phyloP scores from a whole-genome alignment of 2,329 filamentous ascomycete species.

The Plenodomus tracheiphilus region DNA sequence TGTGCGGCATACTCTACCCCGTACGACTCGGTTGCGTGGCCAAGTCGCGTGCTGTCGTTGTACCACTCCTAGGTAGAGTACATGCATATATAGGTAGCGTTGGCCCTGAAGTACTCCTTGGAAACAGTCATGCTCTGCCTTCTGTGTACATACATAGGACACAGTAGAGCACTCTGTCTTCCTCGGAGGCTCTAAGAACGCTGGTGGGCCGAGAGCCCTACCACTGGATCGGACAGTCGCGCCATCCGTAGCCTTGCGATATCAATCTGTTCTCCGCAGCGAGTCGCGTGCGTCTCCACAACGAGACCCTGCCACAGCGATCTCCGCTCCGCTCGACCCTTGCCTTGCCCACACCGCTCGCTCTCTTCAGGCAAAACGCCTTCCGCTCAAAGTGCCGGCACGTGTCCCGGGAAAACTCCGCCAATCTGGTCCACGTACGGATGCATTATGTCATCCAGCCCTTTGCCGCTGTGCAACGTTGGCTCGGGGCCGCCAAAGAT shows the following conservation, averaged over 20 bases:
- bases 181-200: too few species aligned
- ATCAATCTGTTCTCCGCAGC: slow-evolving; percentile 13
- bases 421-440: slow-evolving; percentile 18
- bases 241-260: neutral
- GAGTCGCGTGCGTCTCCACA: slow-evolving; percentile 17
- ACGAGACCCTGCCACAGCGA: slow-evolving; percentile 11
- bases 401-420: slow-evolving; percentile 15
- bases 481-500: slow-evolving; percentile 11
- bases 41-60: neutral
- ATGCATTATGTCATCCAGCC: slow-evolving; percentile 21
- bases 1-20: too few species aligned
- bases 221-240: neutral
- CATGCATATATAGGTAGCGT: too few species aligned
- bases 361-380: slow-evolving; percentile 26
- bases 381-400: slow-evolving; percentile 26
- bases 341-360: slow-evolving; percentile 22
- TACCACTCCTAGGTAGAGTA: neutral
- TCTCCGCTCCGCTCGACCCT: slow-evolving; percentile 30
- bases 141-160: too few species aligned
- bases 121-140: neutral
- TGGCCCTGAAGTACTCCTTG: neutral
- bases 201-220: neutral
- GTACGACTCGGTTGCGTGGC: neutral
- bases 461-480: slow-evolving; percentile 10
- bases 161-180: neutral